phyloP scores from a whole-genome alignment of 257 asterid species.

The Plantago elongata region DNA sequence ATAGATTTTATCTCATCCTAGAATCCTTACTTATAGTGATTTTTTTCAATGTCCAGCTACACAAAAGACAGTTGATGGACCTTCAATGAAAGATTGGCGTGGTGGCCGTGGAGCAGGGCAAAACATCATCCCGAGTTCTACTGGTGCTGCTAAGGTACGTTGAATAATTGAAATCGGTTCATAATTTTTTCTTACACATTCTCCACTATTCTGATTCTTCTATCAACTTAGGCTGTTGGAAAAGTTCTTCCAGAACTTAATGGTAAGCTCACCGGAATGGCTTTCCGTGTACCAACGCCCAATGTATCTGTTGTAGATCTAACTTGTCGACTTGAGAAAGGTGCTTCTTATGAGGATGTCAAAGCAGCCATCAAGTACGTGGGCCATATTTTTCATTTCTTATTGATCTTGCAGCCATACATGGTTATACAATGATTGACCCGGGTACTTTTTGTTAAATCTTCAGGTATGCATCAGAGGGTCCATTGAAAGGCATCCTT shows the following conservation, averaged over 20 bases:
- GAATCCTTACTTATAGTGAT: slow-evolving; percentile 16
- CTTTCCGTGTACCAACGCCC: slow-evolving; percentile 98
- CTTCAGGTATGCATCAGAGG: slow-evolving; percentile 87
- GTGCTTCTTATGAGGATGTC: slow-evolving; percentile 92
- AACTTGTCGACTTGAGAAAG: slow-evolving; percentile 85
- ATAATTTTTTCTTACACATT: not conserved
- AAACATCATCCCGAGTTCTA: slow-evolving; percentile 97
- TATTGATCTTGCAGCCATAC: slow-evolving; percentile 1
- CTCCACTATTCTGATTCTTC: not conserved
- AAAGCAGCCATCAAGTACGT: slow-evolving; percentile 86
- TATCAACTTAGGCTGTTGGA: slow-evolving; percentile 76
- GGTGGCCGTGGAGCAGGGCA: slow-evolving; percentile 99
- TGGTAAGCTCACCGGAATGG: slow-evolving; percentile 98
- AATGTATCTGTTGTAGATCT: slow-evolving; percentile 97
- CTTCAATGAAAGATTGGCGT: slow-evolving; percentile 98
- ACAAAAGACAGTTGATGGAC: slow-evolving; percentile 98
- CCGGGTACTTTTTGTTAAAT: not conserved
- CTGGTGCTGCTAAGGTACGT: slow-evolving; percentile 98
- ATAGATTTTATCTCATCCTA: slow-evolving; percentile 13
- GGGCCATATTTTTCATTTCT: slow-evolving; percentile 7
- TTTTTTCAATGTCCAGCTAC: slow-evolving; percentile 62
- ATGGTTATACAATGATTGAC: not conserved
- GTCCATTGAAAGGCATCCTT: slow-evolving; percentile 84
- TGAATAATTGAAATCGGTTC: slow-evolving; percentile 5
- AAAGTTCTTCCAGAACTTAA: slow-evolving; percentile 97